Conservation (phyloP, 306 rosid genomes). For the Lagenaria siceraria region DNA sequence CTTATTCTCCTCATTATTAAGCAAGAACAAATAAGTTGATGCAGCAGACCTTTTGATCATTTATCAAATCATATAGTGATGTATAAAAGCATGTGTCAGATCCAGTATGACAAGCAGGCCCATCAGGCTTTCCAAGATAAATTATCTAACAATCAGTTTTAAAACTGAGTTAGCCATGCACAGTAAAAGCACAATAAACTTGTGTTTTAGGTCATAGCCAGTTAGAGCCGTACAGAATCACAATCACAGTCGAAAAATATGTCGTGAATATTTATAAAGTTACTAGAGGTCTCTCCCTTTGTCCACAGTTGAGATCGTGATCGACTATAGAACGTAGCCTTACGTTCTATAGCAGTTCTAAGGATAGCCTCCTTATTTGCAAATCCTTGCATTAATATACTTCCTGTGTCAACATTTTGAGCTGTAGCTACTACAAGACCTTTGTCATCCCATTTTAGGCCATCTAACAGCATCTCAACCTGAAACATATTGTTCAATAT, state of each 20-base stretch:
- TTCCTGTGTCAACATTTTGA: constrained; percentile 87
- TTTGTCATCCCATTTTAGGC: constrained; percentile 76
- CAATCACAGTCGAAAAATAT: constrained; percentile 76
- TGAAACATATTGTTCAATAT: constrained; percentile 20
- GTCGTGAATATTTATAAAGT: constrained; percentile 72
- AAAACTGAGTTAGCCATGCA: not conserved
- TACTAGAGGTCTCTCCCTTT: constrained; percentile 86
- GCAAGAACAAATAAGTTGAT: not conserved
- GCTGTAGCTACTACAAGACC: constrained; percentile 86
- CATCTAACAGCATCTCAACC: constrained; percentile 50
- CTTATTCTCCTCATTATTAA: not conserved
- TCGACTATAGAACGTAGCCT: constrained; percentile 85
- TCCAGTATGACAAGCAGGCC: constrained; percentile 93
- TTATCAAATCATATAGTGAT: constrained; percentile 37
- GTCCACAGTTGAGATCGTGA: constrained; percentile 78
- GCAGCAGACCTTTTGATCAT: constrained; percentile 40
- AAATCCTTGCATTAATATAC: constrained; percentile 91
- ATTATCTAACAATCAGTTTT: constrained; percentile 45
- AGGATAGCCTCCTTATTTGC: constrained; percentile 64
- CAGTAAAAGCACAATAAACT: not conserved
- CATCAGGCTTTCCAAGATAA: constrained; percentile 89
- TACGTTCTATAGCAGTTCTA: constrained; percentile 41
- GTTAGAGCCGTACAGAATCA: constrained; percentile 58
- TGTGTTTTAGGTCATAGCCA: not conserved
- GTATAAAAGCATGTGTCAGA: constrained; percentile 79